Conservation (phyloP, 2,329 filamentous ascomycete genomes). For the Escovopsis sp. region DNA sequence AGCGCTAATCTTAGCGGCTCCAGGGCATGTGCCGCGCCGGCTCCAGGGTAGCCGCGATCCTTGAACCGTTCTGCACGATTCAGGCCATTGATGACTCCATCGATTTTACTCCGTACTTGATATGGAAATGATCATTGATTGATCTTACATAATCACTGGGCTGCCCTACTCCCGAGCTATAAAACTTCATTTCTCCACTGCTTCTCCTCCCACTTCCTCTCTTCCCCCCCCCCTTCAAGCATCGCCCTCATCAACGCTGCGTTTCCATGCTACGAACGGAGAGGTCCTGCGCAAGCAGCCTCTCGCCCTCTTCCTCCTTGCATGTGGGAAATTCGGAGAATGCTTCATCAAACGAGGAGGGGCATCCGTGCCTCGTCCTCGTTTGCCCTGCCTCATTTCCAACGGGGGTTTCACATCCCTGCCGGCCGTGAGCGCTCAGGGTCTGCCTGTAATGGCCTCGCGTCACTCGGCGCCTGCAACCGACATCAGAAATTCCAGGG, state of each 20-base stretch:
- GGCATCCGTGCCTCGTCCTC: not conserved
- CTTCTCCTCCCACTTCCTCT: conserved; percentile 9
- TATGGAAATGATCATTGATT: too few relatives aligned
- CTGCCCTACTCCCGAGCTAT: not conserved
- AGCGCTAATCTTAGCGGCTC: too few relatives aligned
- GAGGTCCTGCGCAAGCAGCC: conserved; percentile 15
- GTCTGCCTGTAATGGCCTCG: conserved; percentile 77
- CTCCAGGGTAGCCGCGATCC: too few relatives aligned
- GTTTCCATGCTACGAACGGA: conserved; percentile 89
- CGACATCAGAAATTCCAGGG: conserved; percentile 86
- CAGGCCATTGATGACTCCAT: too few relatives aligned
- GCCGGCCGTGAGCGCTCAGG: conserved; percentile 17
- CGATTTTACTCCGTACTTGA: too few relatives aligned
- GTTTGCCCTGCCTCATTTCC: conserved; percentile 13
- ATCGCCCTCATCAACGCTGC: conserved; percentile 82
- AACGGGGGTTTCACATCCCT: not conserved
- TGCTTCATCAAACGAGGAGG: conserved; percentile 43
- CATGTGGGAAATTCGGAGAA: conserved; percentile 99
- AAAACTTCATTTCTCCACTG: not conserved
- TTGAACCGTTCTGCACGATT: too few relatives aligned
- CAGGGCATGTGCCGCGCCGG: too few relatives aligned
- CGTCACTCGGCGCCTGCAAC: conserved; percentile 70
- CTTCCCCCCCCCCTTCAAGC: conserved; percentile 35
- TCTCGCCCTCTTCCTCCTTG: conserved; percentile 21
- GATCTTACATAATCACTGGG: too few relatives aligned